phyloP scores from a whole-genome alignment of 176 grass and related monocot species.

The Juncus inflexus region DNA sequence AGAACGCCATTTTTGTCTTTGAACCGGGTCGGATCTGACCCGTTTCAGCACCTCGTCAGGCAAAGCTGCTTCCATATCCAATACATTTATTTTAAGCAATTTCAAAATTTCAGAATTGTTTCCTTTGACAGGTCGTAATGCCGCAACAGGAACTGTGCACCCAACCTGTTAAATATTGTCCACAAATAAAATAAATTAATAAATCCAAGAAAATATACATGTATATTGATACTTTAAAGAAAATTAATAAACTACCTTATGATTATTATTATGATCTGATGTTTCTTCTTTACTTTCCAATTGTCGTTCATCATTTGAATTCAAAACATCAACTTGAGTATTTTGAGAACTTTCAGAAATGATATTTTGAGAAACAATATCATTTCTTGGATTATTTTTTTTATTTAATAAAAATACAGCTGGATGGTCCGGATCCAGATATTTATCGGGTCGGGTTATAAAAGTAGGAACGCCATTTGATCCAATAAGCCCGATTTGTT shows the following conservation, averaged over 20 bases:
- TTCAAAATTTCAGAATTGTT: slow-evolving; percentile 69
- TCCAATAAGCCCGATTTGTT: slow-evolving; percentile 76
- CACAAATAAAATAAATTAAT: not conserved
- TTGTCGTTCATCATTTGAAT: slow-evolving; percentile 43
- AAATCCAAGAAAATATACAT: too few relatives aligned
- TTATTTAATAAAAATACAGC: slow-evolving; percentile 37
- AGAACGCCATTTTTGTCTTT: slow-evolving; percentile 70
- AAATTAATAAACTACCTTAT: slow-evolving; percentile 17
- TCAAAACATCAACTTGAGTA: slow-evolving; percentile 31
- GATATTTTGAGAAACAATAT: slow-evolving; percentile 37
- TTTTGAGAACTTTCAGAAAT: slow-evolving; percentile 31
- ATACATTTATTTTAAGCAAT: slow-evolving; percentile 76
- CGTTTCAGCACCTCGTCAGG: slow-evolving; percentile 63
- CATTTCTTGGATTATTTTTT: slow-evolving; percentile 34
- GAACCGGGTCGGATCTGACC: slow-evolving; percentile 50
- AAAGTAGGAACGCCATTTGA: slow-evolving; percentile 73
- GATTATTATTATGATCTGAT: slow-evolving; percentile 34
- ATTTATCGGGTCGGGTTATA: slow-evolving; percentile 50
- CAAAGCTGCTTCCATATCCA: slow-evolving; percentile 86
- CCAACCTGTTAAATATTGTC: slow-evolving; percentile 4
- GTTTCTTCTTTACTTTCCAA: slow-evolving; percentile 40
- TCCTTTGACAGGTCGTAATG: slow-evolving; percentile 64
- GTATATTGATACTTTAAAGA: too few relatives aligned
- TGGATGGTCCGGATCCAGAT: slow-evolving; percentile 49
- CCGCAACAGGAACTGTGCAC: slow-evolving; percentile 55